Conservation (phyloP, 805 yeast genomes). For the Barnettozyma vustinii region DNA sequence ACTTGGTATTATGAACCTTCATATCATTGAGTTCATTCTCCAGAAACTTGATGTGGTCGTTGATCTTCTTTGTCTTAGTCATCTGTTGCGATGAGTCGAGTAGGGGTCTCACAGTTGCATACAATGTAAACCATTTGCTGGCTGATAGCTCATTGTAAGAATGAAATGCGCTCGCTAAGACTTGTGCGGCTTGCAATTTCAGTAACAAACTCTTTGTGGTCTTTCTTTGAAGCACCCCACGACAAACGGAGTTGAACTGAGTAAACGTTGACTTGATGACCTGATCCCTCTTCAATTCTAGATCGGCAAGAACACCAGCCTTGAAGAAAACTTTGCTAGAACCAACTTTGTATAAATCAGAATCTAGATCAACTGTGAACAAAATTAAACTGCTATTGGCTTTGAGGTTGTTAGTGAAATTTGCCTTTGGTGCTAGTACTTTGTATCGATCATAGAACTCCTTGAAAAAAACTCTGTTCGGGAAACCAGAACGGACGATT, state of each 20-base stretch:
- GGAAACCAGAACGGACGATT: constrained; percentile 95
- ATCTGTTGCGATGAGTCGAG: constrained; percentile 59
- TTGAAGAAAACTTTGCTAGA: constrained; percentile 90
- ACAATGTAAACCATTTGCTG: constrained; percentile 78
- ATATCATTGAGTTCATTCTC: constrained; percentile 39
- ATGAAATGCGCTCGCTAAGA: constrained; percentile 57
- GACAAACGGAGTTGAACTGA: constrained; percentile 54
- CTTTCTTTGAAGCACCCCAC: constrained; percentile 60
- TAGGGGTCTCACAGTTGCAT: constrained; percentile 68
- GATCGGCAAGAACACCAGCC: constrained; percentile 90
- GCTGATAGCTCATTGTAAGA: constrained; percentile 41
- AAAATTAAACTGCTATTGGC: constrained; percentile 66
- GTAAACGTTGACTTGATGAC: constrained; percentile 51
- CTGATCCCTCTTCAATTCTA: constrained; percentile 73
- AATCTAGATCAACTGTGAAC: constrained; percentile 59
- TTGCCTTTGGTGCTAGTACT: constrained; percentile 51
- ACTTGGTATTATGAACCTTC: constrained; percentile 27
- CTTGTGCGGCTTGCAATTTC: constrained; percentile 63
- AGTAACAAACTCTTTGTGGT: constrained; percentile 42
- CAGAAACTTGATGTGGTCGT: constrained; percentile 48
- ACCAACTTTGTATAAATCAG: constrained; percentile 83
- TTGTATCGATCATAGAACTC: constrained; percentile 75
- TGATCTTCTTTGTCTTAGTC: constrained; percentile 49
- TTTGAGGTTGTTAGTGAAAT: constrained; percentile 43
- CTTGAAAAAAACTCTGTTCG: constrained; percentile 80